A percentile compares a stretch with the other conserved stretches of the same genome.
These are phyloP conservation scores for Berkeleyomyces rouxiae DNA, from an alignment of 2,329 filamentous ascomycete genomes.

Conservation along the genomic window DNA sequence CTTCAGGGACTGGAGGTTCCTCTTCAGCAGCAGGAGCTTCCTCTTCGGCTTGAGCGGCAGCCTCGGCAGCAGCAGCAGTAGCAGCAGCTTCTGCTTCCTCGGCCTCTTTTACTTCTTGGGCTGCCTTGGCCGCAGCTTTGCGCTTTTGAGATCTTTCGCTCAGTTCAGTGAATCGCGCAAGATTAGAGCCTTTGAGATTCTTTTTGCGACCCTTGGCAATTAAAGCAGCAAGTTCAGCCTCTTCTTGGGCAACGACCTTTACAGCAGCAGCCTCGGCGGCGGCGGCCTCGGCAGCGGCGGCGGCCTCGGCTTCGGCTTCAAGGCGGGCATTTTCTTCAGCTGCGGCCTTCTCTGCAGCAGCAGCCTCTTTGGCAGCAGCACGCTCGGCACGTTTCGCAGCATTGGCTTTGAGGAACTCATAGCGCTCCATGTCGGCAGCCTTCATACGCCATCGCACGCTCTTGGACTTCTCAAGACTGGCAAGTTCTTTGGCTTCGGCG, in stretches of 20 bases:
- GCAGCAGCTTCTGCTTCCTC: background rate
- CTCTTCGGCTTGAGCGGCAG: background rate
- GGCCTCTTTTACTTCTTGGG: background rate
- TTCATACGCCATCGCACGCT: slow-evolving; percentile 1
- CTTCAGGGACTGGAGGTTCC: background rate
- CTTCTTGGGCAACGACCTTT: slow-evolving; percentile 1
- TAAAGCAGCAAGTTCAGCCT: slow-evolving; percentile 2
- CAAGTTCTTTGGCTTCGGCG: slow-evolving; percentile 8
- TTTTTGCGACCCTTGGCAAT: background rate
- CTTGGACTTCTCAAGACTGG: slow-evolving; percentile 2
- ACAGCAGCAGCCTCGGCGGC: background rate
- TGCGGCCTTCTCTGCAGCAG: background rate
- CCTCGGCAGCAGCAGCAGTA: background rate
- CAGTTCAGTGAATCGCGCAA: slow-evolving; percentile 1
- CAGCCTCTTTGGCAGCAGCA: slow-evolving; percentile 3
- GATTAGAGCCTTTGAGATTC: background rate
- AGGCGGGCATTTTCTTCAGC: background rate
- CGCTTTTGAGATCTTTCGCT: background rate
- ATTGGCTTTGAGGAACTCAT: slow-evolving; percentile 3
- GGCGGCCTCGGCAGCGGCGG: background rate
- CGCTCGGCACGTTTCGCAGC: slow-evolving; percentile 7
- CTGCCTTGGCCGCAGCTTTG: background rate
- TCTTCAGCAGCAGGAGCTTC: background rate
- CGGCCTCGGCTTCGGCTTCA: slow-evolving; percentile 1
- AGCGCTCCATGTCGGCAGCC: slow-evolving; percentile 1